A percentile compares a stretch with the other conserved stretches of the same genome.
phyloP scores from a whole-genome alignment of 2,329 filamentous ascomycete species.

The Colletotrichum orbiculare region DNA sequence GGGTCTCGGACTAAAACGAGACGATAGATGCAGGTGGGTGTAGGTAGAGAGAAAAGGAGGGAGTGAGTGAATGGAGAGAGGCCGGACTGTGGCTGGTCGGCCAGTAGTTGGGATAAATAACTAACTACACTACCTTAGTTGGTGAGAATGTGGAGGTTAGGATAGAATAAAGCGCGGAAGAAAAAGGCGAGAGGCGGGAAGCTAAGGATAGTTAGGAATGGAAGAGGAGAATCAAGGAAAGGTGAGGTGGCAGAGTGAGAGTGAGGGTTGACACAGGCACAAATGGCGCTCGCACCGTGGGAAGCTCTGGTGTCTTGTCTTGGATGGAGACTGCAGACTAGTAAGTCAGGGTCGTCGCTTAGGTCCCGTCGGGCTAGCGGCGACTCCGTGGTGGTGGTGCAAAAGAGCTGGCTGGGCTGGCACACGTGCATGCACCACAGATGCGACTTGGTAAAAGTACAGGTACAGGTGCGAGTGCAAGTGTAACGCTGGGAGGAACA shows the following conservation, averaged over 20 bases:
- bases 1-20: conserved; percentile 33
- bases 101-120: conserved; percentile 23
- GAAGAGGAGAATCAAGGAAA: conserved; percentile 33
- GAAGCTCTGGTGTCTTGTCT: background rate
- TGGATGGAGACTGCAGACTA: background rate
- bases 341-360: conserved; percentile 16
- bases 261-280: conserved; percentile 27
- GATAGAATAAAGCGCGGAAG: conserved; percentile 10
- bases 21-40: conserved; percentile 16
- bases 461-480: conserved; percentile 7
- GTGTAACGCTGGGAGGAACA: background rate
- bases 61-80: conserved; percentile 32
- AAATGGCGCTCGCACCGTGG: conserved; percentile 8
- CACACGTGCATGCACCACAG: background rate
- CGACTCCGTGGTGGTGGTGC: conserved; percentile 17
- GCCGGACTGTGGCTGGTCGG: conserved; percentile 31
- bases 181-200: conserved; percentile 37
- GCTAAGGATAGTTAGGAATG: conserved; percentile 15
- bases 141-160: conserved; percentile 39
- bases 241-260: conserved; percentile 20
- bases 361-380: conserved; percentile 19
- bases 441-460: background rate
- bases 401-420: background rate
- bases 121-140: conserved; percentile 1
- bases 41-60: conserved; percentile 15